These are phyloP conservation scores for Lasiodiplodia theobromae DNA, from an alignment of 2,329 filamentous ascomycete genomes.

Conservation along the genomic window DNA sequence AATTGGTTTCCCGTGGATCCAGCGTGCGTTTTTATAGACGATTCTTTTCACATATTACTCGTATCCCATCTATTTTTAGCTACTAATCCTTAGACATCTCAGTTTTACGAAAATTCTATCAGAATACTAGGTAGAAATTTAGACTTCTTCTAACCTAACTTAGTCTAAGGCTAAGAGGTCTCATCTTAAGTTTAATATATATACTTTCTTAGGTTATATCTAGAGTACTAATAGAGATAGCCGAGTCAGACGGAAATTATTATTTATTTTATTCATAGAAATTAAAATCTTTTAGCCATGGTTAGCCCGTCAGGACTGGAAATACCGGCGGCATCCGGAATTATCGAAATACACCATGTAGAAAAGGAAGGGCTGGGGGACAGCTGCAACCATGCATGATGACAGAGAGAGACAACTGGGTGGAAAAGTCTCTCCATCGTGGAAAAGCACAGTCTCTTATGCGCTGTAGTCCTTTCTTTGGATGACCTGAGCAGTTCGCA, in stretches of 20 bases:
- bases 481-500: not conserved
- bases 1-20: not conserved
- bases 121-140: too few relatives aligned
- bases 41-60: not conserved
- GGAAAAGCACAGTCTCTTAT: not conserved
- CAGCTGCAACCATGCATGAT: too few relatives aligned
- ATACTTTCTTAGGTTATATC: not conserved
- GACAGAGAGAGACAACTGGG: too few relatives aligned
- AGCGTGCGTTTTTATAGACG: slow-evolving; percentile 1
- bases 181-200: too few relatives aligned
- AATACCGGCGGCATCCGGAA: not conserved
- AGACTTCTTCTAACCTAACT: too few relatives aligned
- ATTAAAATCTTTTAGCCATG: not conserved
- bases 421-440: not conserved
- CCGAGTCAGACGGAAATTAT: too few relatives aligned
- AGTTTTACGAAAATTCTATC: too few relatives aligned
- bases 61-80: not conserved
- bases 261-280: not conserved
- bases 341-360: not conserved
- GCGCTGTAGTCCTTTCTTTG: slow-evolving; percentile 2
- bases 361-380: too few relatives aligned
- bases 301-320: not conserved
- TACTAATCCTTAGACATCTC: too few relatives aligned
- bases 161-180: too few relatives aligned
- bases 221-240: too few relatives aligned